Conservation (phyloP, 2,329 filamentous ascomycete genomes). For the Metarhizium album region DNA sequence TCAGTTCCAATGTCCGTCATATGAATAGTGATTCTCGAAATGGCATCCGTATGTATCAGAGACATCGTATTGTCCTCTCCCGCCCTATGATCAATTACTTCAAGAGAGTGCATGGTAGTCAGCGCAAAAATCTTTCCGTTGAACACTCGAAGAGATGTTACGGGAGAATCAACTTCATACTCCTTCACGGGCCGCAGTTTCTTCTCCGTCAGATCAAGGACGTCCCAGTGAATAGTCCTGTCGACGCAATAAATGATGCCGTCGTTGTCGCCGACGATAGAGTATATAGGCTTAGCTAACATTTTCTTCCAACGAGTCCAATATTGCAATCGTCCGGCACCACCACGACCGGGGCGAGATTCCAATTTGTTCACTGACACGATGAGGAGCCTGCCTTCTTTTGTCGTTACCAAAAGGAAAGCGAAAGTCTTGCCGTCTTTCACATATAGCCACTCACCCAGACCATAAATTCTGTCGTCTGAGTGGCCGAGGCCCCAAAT, state of each 20-base stretch:
- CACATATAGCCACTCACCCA: slow-evolving; percentile 54
- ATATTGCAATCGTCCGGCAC: slow-evolving; percentile 29
- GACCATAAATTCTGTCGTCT: slow-evolving; percentile 47
- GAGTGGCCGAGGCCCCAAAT: slow-evolving; percentile 45
- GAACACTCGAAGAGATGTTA: slow-evolving; percentile 35
- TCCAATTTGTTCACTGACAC: slow-evolving; percentile 33
- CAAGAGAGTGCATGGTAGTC: slow-evolving; percentile 43
- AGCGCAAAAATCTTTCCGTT: slow-evolving; percentile 39
- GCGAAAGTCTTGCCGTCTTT: slow-evolving; percentile 48
- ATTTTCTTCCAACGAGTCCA: slow-evolving; percentile 41
- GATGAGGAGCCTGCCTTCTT: slow-evolving; percentile 43
- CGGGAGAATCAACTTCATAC: slow-evolving; percentile 42
- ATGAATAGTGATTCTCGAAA: slow-evolving; percentile 32
- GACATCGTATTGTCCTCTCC: slow-evolving; percentile 25
- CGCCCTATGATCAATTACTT: slow-evolving; percentile 39
- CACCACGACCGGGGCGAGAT: slow-evolving; percentile 8
- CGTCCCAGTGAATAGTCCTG: slow-evolving; percentile 42
- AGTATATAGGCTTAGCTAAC: slow-evolving; percentile 39
- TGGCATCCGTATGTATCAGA: slow-evolving; percentile 34
- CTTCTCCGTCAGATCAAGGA: slow-evolving; percentile 39
- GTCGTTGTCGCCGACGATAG: slow-evolving; percentile 43
- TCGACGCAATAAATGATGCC: slow-evolving; percentile 48
- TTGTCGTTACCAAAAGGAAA: slow-evolving; percentile 51
- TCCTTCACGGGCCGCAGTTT: slow-evolving; percentile 36
- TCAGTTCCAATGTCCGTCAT: slow-evolving; percentile 32